Evolutionary conservation across 768 basidiomycete genomes (phyloP).

Genomic region (Fibroporia radiculosa): DNA sequence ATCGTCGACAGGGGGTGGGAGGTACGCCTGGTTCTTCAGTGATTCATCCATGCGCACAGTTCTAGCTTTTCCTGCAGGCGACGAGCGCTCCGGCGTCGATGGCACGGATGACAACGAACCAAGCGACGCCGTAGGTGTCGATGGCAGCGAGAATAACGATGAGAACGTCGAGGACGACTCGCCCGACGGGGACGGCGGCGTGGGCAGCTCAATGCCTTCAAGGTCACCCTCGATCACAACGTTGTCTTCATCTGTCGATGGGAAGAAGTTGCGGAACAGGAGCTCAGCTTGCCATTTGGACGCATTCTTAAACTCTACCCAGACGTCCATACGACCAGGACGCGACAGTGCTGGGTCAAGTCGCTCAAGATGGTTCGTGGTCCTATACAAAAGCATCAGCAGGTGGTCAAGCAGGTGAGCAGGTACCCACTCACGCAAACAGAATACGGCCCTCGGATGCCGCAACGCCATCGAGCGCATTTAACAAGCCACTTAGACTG

Average conservation of each 20-base stretch:
- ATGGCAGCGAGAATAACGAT: conserved; percentile 38
- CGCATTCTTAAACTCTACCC: conserved; percentile 86
- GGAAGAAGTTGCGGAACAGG: conserved; percentile 89
- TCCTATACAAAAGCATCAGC: conserved; percentile 33
- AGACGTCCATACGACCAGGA: conserved; percentile 89
- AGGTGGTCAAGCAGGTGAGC: conserved; percentile 1
- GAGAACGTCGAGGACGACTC: conserved; percentile 37
- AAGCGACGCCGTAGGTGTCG: conserved; percentile 29
- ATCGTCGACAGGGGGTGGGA: conserved; percentile 58
- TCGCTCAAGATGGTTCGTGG: conserved; percentile 86
- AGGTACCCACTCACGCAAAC: conserved; percentile 64
- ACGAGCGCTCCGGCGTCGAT: conserved; percentile 2
- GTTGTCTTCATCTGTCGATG: conserved; percentile 51
- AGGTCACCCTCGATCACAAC: conserved; percentile 33
- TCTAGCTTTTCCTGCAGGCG: conserved; percentile 5
- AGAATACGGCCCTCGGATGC: conserved; percentile 83
- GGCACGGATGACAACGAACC: conserved; percentile 20
- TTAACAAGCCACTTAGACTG: conserved; percentile 73
- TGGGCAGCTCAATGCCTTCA: conserved; percentile 37
- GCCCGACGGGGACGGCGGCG: conserved; percentile 27
- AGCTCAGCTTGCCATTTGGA: conserved; percentile 81
- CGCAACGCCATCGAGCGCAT: conserved; percentile 81
- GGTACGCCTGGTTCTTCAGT: conserved; percentile 33
- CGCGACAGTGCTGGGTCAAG: conserved; percentile 88
- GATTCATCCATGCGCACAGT: conserved; percentile 13